Evolutionary conservation across 2,329 filamentous ascomycete genomes (phyloP).

Genomic region (Parastagonospora nodorum): DNA sequence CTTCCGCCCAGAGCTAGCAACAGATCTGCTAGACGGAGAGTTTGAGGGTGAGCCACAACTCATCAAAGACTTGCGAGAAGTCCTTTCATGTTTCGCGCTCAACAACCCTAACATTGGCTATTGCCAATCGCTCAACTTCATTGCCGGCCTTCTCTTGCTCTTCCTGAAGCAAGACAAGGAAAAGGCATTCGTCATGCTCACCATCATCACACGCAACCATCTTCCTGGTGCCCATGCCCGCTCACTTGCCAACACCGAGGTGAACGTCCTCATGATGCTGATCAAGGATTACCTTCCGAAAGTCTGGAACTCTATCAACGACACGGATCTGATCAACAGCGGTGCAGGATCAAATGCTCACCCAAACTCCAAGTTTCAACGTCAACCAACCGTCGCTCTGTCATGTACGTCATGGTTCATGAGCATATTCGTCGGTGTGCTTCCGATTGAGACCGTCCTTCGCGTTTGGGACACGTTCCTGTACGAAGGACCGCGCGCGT

Average conservation of each 20-base stretch:
- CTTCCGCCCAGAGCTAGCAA: slow-evolving; percentile 71
- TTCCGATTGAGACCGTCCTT: slow-evolving; percentile 89
- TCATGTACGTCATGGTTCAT: slow-evolving; percentile 98
- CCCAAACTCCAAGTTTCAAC: slow-evolving; percentile 43
- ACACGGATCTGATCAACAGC: slow-evolving; percentile 61
- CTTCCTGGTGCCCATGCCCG: slow-evolving; percentile 91
- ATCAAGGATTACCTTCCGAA: slow-evolving; percentile 80
- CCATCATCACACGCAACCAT: slow-evolving; percentile 86
- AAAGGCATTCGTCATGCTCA: slow-evolving; percentile 89
- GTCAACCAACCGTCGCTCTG: slow-evolving; percentile 85
- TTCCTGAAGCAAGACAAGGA: slow-evolving; percentile 84
- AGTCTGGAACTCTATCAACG: slow-evolving; percentile 87
- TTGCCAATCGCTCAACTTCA: slow-evolving; percentile 94
- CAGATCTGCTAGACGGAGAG: slow-evolving; percentile 34
- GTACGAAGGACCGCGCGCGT: slow-evolving; percentile 90
- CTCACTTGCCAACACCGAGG: slow-evolving; percentile 88
- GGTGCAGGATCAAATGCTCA: slow-evolving; percentile 41
- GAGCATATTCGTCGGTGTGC: slow-evolving; percentile 91
- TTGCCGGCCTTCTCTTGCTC: slow-evolving; percentile 84
- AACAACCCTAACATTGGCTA: slow-evolving; percentile 93
- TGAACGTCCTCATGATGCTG: slow-evolving; percentile 88
- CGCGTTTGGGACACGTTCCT: slow-evolving; percentile 96
- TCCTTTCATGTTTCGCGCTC: slow-evolving; percentile 86
- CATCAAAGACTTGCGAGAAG: slow-evolving; percentile 79
- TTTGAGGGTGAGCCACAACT: slow-evolving; percentile 70